These are phyloP conservation scores for Chytriomyces confervae DNA, from an alignment of 192 early-diverging fungal genomes.

Conservation along the genomic window DNA sequence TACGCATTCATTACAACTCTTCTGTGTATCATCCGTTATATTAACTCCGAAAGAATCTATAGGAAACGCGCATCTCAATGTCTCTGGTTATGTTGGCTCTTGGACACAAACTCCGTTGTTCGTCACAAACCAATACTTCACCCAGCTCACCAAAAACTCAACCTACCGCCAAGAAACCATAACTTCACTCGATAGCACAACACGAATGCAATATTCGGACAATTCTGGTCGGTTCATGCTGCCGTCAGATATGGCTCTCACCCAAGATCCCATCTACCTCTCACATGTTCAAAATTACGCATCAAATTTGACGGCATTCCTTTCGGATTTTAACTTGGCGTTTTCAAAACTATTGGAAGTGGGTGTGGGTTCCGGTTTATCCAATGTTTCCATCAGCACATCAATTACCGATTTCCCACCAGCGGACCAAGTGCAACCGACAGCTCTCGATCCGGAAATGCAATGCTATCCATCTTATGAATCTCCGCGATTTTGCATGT, in stretches of 20 bases:
- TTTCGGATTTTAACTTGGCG: constrained; percentile 20
- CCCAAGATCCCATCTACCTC: constrained; percentile 22
- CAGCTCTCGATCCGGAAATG: neutral
- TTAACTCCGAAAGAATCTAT: neutral
- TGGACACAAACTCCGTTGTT: constrained; percentile 48
- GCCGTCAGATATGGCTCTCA: constrained; percentile 10
- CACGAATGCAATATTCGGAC: neutral
- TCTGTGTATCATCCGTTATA: too few species aligned
- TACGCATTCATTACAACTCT: neutral
- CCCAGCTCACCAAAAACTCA: neutral
- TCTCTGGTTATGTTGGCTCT: constrained; percentile 65
- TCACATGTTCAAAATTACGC: constrained; percentile 31
- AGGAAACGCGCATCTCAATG: constrained; percentile 61
- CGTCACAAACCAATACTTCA: constrained; percentile 56
- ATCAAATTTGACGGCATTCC: constrained; percentile 19
- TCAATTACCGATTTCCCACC: too few species aligned
- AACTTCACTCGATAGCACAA: neutral
- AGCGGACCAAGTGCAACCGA: neutral
- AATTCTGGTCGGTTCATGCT: neutral
- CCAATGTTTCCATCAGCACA: neutral
- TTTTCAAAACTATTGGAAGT: constrained; percentile 18
- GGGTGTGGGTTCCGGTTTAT: neutral
- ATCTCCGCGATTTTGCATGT: neutral
- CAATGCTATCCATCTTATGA: neutral
- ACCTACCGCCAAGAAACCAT: constrained; percentile 9